phyloP scores from a whole-genome alignment of 331 rosid species.

The Phaseolus coccineus region DNA sequence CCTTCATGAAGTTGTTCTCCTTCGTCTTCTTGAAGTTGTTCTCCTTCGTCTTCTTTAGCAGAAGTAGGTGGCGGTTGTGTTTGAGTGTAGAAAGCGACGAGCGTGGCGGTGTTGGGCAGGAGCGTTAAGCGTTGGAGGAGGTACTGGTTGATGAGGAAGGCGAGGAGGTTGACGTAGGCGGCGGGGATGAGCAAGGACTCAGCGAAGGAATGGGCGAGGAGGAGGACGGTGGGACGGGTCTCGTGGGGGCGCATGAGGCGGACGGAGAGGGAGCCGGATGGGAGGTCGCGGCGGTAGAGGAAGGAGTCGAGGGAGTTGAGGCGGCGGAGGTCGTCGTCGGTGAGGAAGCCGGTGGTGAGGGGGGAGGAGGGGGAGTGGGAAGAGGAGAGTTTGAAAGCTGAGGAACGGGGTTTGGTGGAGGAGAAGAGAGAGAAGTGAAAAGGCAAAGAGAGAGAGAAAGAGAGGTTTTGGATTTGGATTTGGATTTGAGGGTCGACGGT shows the following conservation, averaged over 20 bases:
- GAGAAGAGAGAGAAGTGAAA: background rate
- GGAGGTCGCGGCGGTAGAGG: constrained; percentile 57
- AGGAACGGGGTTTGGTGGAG: constrained; percentile 39
- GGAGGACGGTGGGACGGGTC: constrained; percentile 57
- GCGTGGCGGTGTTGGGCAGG: constrained; percentile 82
- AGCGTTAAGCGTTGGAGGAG: constrained; percentile 65
- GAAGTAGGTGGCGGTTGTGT: background rate
- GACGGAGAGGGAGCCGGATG: constrained; percentile 77
- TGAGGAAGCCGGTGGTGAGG: constrained; percentile 55
- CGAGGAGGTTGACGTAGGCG: constrained; percentile 63
- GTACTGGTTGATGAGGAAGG: constrained; percentile 77
- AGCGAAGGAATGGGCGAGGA: constrained; percentile 85
- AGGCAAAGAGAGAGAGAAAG: constrained; percentile 45
- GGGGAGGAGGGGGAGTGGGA: constrained; percentile 53
- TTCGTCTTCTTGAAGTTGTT: background rate
- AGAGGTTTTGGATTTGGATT: constrained; percentile 32
- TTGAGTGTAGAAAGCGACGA: constrained; percentile 72
- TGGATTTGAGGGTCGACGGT: background rate
- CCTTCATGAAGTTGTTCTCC: constrained; percentile 40
- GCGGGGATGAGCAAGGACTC: constrained; percentile 76
- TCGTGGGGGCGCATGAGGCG: constrained; percentile 80
- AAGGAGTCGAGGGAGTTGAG: constrained; percentile 67
- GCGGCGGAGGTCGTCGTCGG: constrained; percentile 61
- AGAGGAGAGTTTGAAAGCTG: constrained; percentile 61
- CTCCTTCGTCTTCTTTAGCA: background rate